A percentile compares a stretch with the other conserved stretches of the same genome.
Conservation (phyloP, 2,329 filamentous ascomycete species). For the Phoma sp. region DNA sequence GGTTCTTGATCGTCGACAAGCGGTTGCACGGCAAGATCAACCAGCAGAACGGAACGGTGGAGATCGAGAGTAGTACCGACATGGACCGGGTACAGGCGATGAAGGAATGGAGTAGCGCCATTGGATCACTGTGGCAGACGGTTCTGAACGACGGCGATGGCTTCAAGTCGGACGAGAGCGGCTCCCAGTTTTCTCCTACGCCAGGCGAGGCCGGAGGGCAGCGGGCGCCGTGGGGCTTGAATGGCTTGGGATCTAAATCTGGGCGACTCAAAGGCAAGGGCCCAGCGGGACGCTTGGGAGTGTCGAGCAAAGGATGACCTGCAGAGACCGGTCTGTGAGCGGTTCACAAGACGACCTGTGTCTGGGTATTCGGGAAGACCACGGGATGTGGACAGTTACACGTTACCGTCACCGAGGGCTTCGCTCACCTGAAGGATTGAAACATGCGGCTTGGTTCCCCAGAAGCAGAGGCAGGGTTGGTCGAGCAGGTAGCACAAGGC, state of each 20-base stretch:
- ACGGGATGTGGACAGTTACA: constrained; percentile 39
- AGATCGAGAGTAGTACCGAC: constrained; percentile 78
- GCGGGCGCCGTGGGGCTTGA: constrained; percentile 37
- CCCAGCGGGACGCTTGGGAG: constrained; percentile 43
- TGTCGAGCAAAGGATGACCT: constrained; percentile 50
- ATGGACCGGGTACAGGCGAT: constrained; percentile 76
- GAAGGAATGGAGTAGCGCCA: constrained; percentile 72
- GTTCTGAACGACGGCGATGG: constrained; percentile 82
- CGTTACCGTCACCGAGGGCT: constrained; percentile 42
- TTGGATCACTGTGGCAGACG: constrained; percentile 71
- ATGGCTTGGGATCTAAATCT: constrained; percentile 38
- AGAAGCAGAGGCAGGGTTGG: constrained; percentile 33
- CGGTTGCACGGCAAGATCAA: constrained; percentile 89
- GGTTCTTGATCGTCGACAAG: constrained; percentile 89
- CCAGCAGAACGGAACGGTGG: constrained; percentile 82
- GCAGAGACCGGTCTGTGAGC: constrained; percentile 40
- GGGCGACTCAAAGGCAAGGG: constrained; percentile 49
- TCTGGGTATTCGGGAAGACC: constrained; percentile 38
- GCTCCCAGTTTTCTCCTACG: constrained; percentile 40
- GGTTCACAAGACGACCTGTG: constrained; percentile 41
- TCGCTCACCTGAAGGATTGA: constrained; percentile 41
- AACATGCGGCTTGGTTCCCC: constrained; percentile 41
- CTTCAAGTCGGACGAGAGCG: constrained; percentile 60
- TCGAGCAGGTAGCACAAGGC: constrained; percentile 38
- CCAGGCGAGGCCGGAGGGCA: constrained; percentile 36